Evolutionary conservation across 345 rosid species (phyloP).

Genomic region (Arabis hirsuta): DNA sequence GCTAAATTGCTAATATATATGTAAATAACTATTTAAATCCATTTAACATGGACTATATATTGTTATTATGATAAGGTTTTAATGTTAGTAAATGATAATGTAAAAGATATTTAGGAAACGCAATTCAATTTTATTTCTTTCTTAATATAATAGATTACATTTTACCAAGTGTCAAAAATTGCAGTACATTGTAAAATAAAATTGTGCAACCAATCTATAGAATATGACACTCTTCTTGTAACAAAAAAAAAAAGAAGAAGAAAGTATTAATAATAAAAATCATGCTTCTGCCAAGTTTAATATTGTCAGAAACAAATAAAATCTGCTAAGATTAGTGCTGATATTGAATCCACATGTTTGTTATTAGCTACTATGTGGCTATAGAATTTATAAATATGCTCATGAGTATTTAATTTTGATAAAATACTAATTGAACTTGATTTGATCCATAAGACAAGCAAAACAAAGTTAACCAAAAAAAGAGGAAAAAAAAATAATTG

Average conservation of each 20-base stretch:
- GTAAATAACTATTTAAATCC: background rate
- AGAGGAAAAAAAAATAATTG: background rate
- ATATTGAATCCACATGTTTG: constrained; percentile 1
- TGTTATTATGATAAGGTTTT: background rate
- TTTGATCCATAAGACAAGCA: constrained; percentile 33
- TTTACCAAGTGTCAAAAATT: constrained; percentile 25
- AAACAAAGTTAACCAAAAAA: constrained; percentile 29
- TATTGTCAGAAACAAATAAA: too few species aligned
- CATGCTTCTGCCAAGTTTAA: background rate
- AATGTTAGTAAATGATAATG: constrained; percentile 5
- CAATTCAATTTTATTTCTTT: constrained; percentile 7
- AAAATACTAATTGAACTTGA: background rate
- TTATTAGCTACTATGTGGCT: constrained; percentile 2
- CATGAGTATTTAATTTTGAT: background rate
- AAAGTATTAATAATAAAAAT: background rate
- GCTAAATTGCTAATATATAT: too few species aligned
- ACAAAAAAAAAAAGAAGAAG: background rate
- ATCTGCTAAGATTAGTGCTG: constrained; percentile 12
- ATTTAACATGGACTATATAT: constrained; percentile 1
- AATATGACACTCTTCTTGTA: constrained; percentile 17
- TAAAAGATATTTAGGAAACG: background rate
- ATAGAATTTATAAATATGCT: background rate
- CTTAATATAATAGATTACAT: background rate
- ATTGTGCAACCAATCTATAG: background rate
- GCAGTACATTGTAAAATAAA: background rate